phyloP scores from a whole-genome alignment of 1,284 basidiomycete genomes.

The Boletus austroedulis region DNA sequence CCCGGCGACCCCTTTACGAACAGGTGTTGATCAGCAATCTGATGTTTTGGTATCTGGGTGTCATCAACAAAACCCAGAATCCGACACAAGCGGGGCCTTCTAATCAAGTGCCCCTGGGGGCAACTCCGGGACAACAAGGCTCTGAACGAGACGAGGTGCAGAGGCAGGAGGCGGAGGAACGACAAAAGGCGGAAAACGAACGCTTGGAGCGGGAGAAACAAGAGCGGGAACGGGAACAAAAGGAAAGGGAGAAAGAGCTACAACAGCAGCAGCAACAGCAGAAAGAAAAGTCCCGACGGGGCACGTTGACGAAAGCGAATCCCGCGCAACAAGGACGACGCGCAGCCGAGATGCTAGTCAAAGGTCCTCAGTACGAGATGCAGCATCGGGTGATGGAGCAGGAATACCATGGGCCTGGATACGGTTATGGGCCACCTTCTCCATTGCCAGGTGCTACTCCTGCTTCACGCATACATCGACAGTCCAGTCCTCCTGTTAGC shows the following conservation, averaged over 20 bases:
- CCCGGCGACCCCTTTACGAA: slow-evolving; percentile 92
- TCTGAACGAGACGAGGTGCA: slow-evolving; percentile 36
- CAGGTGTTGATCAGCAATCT: slow-evolving; percentile 98
- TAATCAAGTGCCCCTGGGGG: slow-evolving; percentile 18
- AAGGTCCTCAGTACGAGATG: slow-evolving; percentile 88
- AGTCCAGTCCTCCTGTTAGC: slow-evolving; percentile 30
- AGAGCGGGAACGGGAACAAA: slow-evolving; percentile 44
- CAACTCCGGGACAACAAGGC: slow-evolving; percentile 13
- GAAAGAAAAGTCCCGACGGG: slow-evolving; percentile 53
- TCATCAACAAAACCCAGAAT: slow-evolving; percentile 85
- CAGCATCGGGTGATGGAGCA: slow-evolving; percentile 91
- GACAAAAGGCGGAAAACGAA: slow-evolving; percentile 46
- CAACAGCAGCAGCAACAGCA: slow-evolving; percentile 48
- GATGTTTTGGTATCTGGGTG: slow-evolving; percentile 99
- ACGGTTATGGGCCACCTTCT: slow-evolving; percentile 36
- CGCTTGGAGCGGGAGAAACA: slow-evolving; percentile 44
- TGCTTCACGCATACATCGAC: slow-evolving; percentile 34
- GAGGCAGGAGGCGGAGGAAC: slow-evolving; percentile 45
- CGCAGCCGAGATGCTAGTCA: slow-evolving; percentile 81
- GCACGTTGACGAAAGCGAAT: slow-evolving; percentile 54
- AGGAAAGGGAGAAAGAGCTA: slow-evolving; percentile 40
- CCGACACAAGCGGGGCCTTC: slow-evolving; percentile 37
- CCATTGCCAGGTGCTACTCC: slow-evolving; percentile 20
- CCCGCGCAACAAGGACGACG: slow-evolving; percentile 48
- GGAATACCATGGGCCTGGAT: slow-evolving; percentile 53